Evolutionary conservation across 2,329 filamentous ascomycete species (phyloP), one percentile per base, ranked within the genome.

Genomic region (Alternaria sp.): DNA sequence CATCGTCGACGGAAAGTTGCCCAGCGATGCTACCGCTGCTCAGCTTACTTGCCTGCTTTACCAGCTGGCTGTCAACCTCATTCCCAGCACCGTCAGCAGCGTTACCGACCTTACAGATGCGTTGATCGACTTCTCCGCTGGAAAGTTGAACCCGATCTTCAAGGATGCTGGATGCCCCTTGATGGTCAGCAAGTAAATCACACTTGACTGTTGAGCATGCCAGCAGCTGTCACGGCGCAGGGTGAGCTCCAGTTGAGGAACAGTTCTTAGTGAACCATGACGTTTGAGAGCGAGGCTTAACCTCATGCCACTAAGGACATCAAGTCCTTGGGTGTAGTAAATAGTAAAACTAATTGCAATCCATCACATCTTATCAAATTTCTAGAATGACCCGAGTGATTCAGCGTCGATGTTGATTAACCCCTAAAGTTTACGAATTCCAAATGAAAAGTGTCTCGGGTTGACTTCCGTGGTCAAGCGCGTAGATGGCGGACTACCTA

Each of bases 31-130:
- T 10, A 74, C 66, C 8, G 60, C 74, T 2, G 61, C 60, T 4
- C 75, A 78, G 28, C 64, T 79, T 1, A 30, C 74, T 9, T 85
- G 83, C 63, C 66, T 84, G 66, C 61, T 84, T n/a, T 84, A 84
- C 65, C 81, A 83, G 68, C 67, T 84, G 4, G 75, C 71, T 2
- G 81, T 80, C 2, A 71, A 77, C 28, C 65, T 62, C 10, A 71
- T 84, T 2, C 83, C 83, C 4, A 63, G 66, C 5, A 70, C 62
- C 14, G 25, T 75, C 60, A 67, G 64, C 11, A 30, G 50, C 2
- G 55, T 65, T 3, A 67, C 67, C 6, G 66, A 65, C 11, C 12
- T 71, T 3, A 61, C 71, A 15, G 56, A 64, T 6, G 46, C 49
- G 1, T 9, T 71, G 2, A 41, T 75, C 45, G 63, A 69, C 23